phyloP scores from a whole-genome alignment of 805 yeast species.

The Candida multigemmis region DNA sequence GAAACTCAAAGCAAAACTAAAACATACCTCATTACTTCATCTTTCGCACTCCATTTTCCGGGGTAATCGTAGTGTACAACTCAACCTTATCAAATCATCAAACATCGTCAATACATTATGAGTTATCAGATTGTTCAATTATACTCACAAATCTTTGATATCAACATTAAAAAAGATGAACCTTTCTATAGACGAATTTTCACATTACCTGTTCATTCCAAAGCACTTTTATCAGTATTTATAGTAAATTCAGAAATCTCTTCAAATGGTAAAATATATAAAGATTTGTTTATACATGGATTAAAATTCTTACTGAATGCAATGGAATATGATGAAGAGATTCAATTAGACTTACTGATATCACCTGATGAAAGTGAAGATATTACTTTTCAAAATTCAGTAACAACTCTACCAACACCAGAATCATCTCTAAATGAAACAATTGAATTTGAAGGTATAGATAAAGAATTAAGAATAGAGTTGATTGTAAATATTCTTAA shows the following conservation, averaged over 20 bases:
- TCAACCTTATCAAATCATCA: too few relatives aligned
- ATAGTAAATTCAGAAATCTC: conserved; percentile 9
- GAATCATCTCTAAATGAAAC: conserved; percentile 1
- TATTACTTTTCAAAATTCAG: background rate
- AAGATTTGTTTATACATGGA: conserved; percentile 10
- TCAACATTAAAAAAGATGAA: conserved; percentile 7
- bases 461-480: conserved; percentile 12
- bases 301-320: conserved; percentile 11
- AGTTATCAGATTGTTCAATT: conserved; percentile 5
- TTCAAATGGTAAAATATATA: background rate
- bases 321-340: conserved; percentile 6
- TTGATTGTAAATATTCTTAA: conserved; percentile 13
- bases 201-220: conserved; percentile 14
- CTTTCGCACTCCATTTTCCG: too few relatives aligned
- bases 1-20: too few relatives aligned
- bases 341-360: conserved; percentile 7
- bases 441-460: conserved; percentile 9
- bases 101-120: too few relatives aligned
- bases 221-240: conserved; percentile 12
- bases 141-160: conserved; percentile 14
- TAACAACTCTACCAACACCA: background rate
- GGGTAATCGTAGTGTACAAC: too few relatives aligned
- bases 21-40: too few relatives aligned
- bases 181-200: conserved; percentile 12
- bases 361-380: background rate